Base-by-base conservation (phyloP, 2,329 filamentous ascomycete species). In the Verticillium nonalfalfae region DNA sequence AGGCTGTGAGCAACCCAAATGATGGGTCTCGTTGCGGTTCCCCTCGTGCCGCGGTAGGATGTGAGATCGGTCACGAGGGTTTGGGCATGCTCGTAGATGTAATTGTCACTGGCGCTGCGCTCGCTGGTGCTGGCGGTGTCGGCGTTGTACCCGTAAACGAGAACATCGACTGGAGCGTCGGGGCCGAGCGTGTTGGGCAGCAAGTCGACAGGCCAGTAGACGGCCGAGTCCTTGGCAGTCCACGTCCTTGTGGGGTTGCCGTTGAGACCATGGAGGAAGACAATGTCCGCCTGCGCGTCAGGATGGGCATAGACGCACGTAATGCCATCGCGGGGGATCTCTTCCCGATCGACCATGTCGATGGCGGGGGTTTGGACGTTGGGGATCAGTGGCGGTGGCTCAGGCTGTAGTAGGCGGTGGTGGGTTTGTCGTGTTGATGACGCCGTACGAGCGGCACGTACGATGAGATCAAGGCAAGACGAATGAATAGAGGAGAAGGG, bases 1-100 rank as follows among this genome's bases (percentile, higher is more conserved):
- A 93, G 77, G 59, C 88, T 90, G 72, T 93, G 90, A 58, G 84
- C 88, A 39, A 93, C 84, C 79, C 89, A 93, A 63, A 93, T 87
- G 66, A 93, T 90, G 5, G 90, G 88, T 55, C 87, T 85, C 31
- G 81, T 78, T 38, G 78, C 75, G 5, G 83, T 84, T 59, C 81
- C 78, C 64, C 83, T 80, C 36, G 15, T 80, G 68, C 81, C 84
- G 65, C 89, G 81, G 70, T 88, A 88, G 36, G 85, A 77, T 2
- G 85, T 84, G 15, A 92, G 76, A 56, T 79, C 84, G 5, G 81
- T 82, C 7, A 90, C 80, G 36, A 92, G 77, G 11, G 84, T 89
- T 74, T 91, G 87, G 0, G 89, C 88, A 73, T 91, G 89, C 68
- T 90, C 84, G 63, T 87, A 83, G 67, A 91, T 85, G 67, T 83